These are phyloP conservation scores for Microstegium vimineum DNA, from an alignment of 176 grass and related monocot species.

Conservation along the genomic window DNA sequence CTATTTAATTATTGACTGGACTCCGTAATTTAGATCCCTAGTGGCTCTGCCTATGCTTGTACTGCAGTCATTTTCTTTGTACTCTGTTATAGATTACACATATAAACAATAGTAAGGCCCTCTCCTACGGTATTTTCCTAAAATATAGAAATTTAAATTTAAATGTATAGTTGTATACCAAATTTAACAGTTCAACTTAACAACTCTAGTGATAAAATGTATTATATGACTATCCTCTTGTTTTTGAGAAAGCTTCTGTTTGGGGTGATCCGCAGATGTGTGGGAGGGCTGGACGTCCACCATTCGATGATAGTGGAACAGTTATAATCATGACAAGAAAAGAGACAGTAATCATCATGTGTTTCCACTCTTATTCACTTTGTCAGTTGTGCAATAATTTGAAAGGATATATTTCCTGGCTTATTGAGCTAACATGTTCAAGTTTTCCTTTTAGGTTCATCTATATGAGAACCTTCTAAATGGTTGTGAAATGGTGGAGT, in stretches of 20 bases:
- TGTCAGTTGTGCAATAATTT: constrained; percentile 8
- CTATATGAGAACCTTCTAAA: constrained; percentile 90
- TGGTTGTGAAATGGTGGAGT: constrained; percentile 98
- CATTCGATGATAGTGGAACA: constrained; percentile 97
- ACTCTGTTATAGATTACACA: not conserved
- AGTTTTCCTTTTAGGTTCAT: constrained; percentile 63
- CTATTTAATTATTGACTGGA: not conserved
- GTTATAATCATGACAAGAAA: constrained; percentile 98
- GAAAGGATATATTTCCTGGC: not conserved
- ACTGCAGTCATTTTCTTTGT: not conserved
- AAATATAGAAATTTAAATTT: not conserved
- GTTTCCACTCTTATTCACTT: constrained; percentile 24
- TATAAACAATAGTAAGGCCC: not conserved
- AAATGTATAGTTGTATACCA: constrained; percentile 15
- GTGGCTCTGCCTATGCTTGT: not conserved
- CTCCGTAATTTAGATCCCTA: not conserved
- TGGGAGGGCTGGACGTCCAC: constrained; percentile 89
- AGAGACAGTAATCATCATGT: constrained; percentile 61
- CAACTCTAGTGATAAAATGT: not conserved
- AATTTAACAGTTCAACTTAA: not conserved
- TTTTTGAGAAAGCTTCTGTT: constrained; percentile 27
- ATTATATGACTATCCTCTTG: not conserved
- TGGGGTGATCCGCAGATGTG: constrained; percentile 64
- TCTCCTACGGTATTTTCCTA: not conserved
- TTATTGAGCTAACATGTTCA: constrained; percentile 33